Conservation (phyloP, 1,139 yeast species). For the Diutina catenulata region DNA sequence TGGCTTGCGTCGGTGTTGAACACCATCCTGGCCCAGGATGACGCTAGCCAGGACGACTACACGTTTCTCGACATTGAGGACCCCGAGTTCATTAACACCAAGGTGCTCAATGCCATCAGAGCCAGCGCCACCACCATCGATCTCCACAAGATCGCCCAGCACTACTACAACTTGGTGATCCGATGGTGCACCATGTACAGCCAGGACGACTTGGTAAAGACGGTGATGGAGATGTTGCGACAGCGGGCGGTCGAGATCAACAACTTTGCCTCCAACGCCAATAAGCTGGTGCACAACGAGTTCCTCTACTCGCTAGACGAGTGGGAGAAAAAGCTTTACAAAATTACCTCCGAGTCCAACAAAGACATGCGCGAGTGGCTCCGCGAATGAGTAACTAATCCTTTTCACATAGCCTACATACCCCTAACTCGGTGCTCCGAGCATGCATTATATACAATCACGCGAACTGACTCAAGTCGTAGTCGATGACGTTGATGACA, state of each 20-base stretch:
- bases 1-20: constrained; percentile 86
- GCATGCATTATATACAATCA: no score
- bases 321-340: constrained; percentile 54
- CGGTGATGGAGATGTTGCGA: constrained; percentile 43
- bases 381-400: constrained; percentile 10
- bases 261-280: constrained; percentile 54
- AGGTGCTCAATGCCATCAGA: constrained; percentile 71
- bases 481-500: constrained; percentile 1
- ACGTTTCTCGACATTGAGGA: constrained; percentile 49
- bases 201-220: constrained; percentile 49
- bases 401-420: no score
- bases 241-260: constrained; percentile 60
- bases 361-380: constrained; percentile 57
- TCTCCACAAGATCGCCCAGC: constrained; percentile 51
- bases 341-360: constrained; percentile 46
- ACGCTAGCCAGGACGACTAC: constrained; percentile 34
- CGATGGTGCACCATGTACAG: constrained; percentile 65
- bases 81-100: constrained; percentile 54
- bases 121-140: constrained; percentile 62
- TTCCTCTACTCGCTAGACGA: constrained; percentile 64
- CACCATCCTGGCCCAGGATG: constrained; percentile 24
- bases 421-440: no score
- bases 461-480: constrained; percentile 3
- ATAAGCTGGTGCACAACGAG: constrained; percentile 26
- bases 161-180: constrained; percentile 57